Evolutionary conservation across 1,284 basidiomycete species (phyloP).

Genomic region (Fistulinella cinereoalba): DNA sequence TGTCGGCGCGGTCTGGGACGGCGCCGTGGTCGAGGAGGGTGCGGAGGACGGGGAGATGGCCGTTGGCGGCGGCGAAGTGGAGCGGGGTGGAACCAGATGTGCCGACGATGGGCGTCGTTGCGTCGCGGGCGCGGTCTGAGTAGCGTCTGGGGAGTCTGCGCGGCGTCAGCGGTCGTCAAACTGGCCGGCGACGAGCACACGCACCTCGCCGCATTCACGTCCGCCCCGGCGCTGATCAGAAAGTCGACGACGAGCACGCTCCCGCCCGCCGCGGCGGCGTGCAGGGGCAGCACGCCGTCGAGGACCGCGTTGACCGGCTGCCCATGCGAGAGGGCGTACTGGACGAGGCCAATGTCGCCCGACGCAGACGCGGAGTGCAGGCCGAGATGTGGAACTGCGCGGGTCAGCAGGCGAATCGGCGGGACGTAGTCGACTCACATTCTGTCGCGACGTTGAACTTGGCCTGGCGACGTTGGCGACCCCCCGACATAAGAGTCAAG

Average conservation of each 20-base stretch:
- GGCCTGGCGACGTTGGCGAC: constrained; percentile 1
- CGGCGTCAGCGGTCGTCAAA: constrained; percentile 4
- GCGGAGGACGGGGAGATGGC: constrained; percentile 71
- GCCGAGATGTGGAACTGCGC: constrained; percentile 77
- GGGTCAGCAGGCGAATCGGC: too few species aligned
- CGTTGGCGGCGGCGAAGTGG: constrained; percentile 94
- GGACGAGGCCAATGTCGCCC: constrained; percentile 84
- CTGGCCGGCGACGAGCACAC: constrained; percentile 8
- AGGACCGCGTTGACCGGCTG: constrained; percentile 92
- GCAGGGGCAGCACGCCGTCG: constrained; percentile 88
- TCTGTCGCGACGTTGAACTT: constrained; percentile 80
- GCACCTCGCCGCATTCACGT: constrained; percentile 87
- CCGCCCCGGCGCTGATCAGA: constrained; percentile 86
- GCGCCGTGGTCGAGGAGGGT: constrained; percentile 82
- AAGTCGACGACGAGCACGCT: constrained; percentile 81
- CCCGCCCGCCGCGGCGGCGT: constrained; percentile 87
- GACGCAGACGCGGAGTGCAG: constrained; percentile 87
- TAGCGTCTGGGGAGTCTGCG: constrained; percentile 75
- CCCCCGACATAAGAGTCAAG: not conserved
- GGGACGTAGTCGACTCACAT: constrained; percentile 45
- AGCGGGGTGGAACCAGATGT: constrained; percentile 85
- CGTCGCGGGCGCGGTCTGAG: constrained; percentile 65
- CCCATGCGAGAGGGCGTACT: constrained; percentile 86
- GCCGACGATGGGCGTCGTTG: constrained; percentile 69
- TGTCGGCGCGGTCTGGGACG: constrained; percentile 74